phyloP scores from a whole-genome alignment of 2,329 filamentous ascomycete genomes.

The Colletotrichum endophyticum region DNA sequence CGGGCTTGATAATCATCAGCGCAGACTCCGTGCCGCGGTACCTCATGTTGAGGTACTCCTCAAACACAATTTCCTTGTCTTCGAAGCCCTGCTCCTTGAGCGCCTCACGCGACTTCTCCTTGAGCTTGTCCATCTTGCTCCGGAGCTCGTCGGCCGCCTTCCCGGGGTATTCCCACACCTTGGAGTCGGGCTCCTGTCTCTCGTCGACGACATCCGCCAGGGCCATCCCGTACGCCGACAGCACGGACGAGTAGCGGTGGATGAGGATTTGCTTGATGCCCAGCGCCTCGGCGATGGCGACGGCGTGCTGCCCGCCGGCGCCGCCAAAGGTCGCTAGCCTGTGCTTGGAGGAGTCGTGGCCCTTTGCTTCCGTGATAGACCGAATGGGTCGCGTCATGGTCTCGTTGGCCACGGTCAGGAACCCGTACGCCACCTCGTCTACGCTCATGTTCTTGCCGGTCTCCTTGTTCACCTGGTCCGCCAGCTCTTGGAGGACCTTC shows the following conservation, averaged over 20 bases:
- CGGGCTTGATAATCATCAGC: slow-evolving; percentile 85
- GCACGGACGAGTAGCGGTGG: slow-evolving; percentile 85
- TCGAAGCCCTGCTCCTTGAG: slow-evolving; percentile 81
- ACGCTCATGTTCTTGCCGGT: slow-evolving; percentile 72
- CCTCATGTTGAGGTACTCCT: slow-evolving; percentile 93
- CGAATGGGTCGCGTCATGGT: slow-evolving; percentile 91
- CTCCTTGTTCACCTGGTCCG: slow-evolving; percentile 79
- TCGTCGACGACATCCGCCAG: slow-evolving; percentile 93
- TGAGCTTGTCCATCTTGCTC: slow-evolving; percentile 78
- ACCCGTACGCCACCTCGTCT: slow-evolving; percentile 89
- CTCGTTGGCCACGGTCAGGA: slow-evolving; percentile 89
- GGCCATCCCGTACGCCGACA: slow-evolving; percentile 93
- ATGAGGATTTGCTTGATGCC: slow-evolving; percentile 86
- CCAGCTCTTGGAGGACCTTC: slow-evolving; percentile 76
- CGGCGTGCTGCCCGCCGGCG: slow-evolving; percentile 88
- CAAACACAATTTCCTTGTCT: slow-evolving; percentile 76
- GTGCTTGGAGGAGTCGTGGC: slow-evolving; percentile 89
- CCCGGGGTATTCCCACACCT: slow-evolving; percentile 63
- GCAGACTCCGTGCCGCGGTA: slow-evolving; percentile 91
- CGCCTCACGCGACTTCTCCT: slow-evolving; percentile 71
- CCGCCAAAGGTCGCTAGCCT: slow-evolving; percentile 92
- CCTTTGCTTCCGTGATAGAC: slow-evolving; percentile 89
- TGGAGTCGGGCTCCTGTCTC: slow-evolving; percentile 77
- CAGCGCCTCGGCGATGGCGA: slow-evolving; percentile 85
- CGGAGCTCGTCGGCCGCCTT: slow-evolving; percentile 67